Conservation (phyloP, 192 early-diverging fungal genomes). For the Coemansia sp. region DNA sequence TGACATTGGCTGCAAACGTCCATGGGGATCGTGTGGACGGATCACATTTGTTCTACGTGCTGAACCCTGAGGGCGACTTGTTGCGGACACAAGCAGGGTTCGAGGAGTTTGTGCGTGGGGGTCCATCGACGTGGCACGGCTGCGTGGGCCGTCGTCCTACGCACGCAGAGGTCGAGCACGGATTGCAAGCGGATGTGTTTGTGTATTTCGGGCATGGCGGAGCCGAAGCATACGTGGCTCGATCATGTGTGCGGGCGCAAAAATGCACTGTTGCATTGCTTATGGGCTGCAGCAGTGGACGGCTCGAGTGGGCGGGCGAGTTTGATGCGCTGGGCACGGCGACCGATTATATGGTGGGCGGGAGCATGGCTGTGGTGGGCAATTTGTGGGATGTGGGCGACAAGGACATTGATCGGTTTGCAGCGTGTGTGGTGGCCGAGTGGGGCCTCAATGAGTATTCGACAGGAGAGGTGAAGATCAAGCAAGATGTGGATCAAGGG, state of each 20-base stretch:
- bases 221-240: slow-evolving; percentile 77
- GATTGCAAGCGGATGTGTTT: slow-evolving; percentile 60
- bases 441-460: slow-evolving; percentile 65
- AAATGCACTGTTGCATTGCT: slow-evolving; percentile 78
- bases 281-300: slow-evolving; percentile 94
- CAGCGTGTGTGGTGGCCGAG: slow-evolving; percentile 60
- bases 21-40: slow-evolving; percentile 36
- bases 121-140: slow-evolving; percentile 64
- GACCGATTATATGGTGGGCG: slow-evolving; percentile 80
- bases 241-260: slow-evolving; percentile 63
- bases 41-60: slow-evolving; percentile 67
- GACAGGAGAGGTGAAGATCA: slow-evolving; percentile 4
- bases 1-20: not conserved
- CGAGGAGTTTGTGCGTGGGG: slow-evolving; percentile 28
- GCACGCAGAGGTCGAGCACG: slow-evolving; percentile 61
- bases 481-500: not conserved
- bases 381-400: slow-evolving; percentile 99
- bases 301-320: slow-evolving; percentile 68
- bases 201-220: slow-evolving; percentile 96
- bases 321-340: slow-evolving; percentile 87
- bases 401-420: slow-evolving; percentile 89
- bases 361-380: slow-evolving; percentile 81
- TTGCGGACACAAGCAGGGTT: slow-evolving; percentile 78
- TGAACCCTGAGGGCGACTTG: slow-evolving; percentile 91
- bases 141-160: slow-evolving; percentile 64